These are phyloP conservation scores for Mycosphaerella sp. DNA, from an alignment of 2,329 filamentous ascomycete genomes.

Conservation along the genomic window DNA sequence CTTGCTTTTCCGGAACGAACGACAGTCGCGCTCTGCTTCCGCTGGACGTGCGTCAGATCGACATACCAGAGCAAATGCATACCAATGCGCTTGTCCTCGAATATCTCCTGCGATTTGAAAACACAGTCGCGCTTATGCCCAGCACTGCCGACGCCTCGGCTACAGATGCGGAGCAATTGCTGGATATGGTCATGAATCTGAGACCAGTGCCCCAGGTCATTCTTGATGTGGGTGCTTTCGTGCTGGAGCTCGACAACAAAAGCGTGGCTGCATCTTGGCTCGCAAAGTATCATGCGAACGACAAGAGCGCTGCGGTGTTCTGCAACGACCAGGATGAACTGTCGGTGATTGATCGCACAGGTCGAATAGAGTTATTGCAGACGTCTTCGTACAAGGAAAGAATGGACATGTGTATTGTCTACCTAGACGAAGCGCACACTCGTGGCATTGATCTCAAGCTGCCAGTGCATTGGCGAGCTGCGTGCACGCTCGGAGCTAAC, in stretches of 20 bases:
- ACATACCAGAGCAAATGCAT: conserved; percentile 51
- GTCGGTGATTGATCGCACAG: conserved; percentile 46
- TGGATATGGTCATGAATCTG: conserved; percentile 42
- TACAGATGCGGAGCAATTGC: conserved; percentile 31
- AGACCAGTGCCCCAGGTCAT: conserved; percentile 49
- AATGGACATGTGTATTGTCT: conserved; percentile 56
- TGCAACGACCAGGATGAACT: conserved; percentile 53
- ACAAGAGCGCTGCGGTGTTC: conserved; percentile 48
- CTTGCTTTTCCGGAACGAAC: conserved; percentile 67
- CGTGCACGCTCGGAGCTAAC: conserved; percentile 58
- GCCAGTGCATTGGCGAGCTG: conserved; percentile 53
- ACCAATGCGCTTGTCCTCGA: conserved; percentile 63
- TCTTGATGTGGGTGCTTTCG: conserved; percentile 64
- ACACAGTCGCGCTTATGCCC: conserved; percentile 30
- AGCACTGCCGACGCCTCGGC: not conserved
- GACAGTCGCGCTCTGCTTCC: conserved; percentile 57
- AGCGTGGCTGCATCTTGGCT: conserved; percentile 53
- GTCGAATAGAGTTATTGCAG: conserved; percentile 45
- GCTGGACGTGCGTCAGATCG: conserved; percentile 54
- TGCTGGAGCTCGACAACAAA: conserved; percentile 58
- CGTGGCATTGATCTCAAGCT: conserved; percentile 62
- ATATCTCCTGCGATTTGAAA: conserved; percentile 51
- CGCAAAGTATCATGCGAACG: not conserved
- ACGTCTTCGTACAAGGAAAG: conserved; percentile 54
- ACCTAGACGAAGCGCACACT: conserved; percentile 64